These are phyloP conservation scores for Boletus sensibilis DNA, from an alignment of 768 basidiomycete species.

Conservation along the genomic window DNA sequence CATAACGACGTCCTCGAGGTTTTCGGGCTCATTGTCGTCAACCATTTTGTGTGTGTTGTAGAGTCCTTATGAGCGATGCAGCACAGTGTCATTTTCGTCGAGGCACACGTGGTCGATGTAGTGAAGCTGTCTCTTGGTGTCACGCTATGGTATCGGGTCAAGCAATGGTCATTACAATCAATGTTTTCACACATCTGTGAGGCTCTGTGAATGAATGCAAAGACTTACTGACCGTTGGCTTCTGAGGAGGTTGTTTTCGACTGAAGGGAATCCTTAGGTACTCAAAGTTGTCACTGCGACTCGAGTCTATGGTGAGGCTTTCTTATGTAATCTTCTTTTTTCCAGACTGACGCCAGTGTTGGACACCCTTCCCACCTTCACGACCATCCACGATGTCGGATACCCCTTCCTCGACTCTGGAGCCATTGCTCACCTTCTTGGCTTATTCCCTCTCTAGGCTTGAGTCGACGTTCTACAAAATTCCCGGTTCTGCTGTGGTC, in stretches of 20 bases:
- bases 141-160: neutral
- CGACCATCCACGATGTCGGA: slow-evolving; percentile 35
- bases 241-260: too few species aligned
- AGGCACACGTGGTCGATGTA: neutral
- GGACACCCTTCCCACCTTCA: neutral
- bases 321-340: slow-evolving; percentile 16
- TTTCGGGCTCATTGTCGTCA: neutral
- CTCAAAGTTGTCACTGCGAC: too few species aligned
- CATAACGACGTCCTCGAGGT: neutral
- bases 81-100: neutral
- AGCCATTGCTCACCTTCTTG: slow-evolving; percentile 64
- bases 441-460: slow-evolving; percentile 57
- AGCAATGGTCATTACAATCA: neutral
- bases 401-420: slow-evolving; percentile 35
- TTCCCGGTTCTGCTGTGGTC: slow-evolving; percentile 81
- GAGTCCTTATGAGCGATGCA: neutral
- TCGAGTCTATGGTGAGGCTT: neutral
- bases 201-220: neutral
- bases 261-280: too few species aligned
- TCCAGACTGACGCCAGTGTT: neutral
- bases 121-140: neutral
- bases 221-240: neutral
- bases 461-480: slow-evolving; percentile 66
- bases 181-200: neutral
- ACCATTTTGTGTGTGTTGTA: neutral